Conservation (phyloP, 2,329 filamentous ascomycete species). For the Venturiaceae sp. region DNA sequence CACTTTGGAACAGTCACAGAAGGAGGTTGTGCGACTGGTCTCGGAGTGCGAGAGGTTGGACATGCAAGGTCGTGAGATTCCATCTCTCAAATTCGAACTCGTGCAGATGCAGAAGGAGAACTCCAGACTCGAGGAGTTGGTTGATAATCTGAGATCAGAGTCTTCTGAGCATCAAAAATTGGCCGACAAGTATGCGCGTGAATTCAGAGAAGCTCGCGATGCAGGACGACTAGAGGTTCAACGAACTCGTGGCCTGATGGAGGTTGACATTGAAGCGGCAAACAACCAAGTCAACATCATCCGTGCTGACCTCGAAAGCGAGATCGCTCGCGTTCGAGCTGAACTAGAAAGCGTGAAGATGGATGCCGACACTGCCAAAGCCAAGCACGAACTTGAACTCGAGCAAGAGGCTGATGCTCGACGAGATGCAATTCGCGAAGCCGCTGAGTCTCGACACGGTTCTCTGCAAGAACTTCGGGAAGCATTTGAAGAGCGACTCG, state of each 20-base stretch:
- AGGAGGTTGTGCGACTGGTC: slow-evolving; percentile 54
- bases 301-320: slow-evolving; percentile 71
- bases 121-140: slow-evolving; percentile 54
- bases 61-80: slow-evolving; percentile 61
- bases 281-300: slow-evolving; percentile 80
- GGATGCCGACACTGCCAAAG: slow-evolving; percentile 72
- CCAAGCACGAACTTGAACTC: slow-evolving; percentile 72
- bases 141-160: slow-evolving; percentile 47
- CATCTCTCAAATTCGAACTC: slow-evolving; percentile 28
- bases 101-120: slow-evolving; percentile 43
- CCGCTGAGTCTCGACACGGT: slow-evolving; percentile 40
- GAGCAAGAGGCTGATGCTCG: slow-evolving; percentile 69
- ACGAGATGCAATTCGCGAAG: slow-evolving; percentile 46
- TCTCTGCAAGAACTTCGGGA: slow-evolving; percentile 44
- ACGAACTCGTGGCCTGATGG: slow-evolving; percentile 67
- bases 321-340: slow-evolving; percentile 59
- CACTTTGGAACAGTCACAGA: slow-evolving; percentile 57
- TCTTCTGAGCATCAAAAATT: slow-evolving; percentile 64
- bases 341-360: slow-evolving; percentile 71
- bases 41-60: slow-evolving; percentile 42
- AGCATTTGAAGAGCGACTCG: slow-evolving; percentile 30
- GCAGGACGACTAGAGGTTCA: slow-evolving; percentile 71
- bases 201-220: slow-evolving; percentile 77
- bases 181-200: slow-evolving; percentile 62
- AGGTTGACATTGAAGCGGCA: slow-evolving; percentile 71